These are phyloP conservation scores for Lepidium africanum DNA, from an alignment of 345 rosid species.

Conservation along the genomic window DNA sequence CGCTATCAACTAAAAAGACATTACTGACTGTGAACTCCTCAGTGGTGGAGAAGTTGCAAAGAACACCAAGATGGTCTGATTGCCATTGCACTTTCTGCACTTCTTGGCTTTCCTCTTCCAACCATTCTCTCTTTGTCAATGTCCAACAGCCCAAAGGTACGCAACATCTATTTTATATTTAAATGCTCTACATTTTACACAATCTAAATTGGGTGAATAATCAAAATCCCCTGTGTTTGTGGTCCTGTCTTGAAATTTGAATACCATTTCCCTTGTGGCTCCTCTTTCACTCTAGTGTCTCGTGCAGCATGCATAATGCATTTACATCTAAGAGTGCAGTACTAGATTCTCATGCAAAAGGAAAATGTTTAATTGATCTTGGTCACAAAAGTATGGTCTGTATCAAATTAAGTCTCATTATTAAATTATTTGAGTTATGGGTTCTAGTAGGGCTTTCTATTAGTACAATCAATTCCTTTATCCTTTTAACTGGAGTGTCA, in stretches of 20 bases:
- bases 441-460: not conserved
- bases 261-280: not conserved
- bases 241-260: not conserved
- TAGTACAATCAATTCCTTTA: not conserved
- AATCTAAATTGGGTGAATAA: not conserved
- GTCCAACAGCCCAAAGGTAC: slow-evolving; percentile 56
- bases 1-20: slow-evolving; percentile 30
- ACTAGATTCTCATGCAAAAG: not conserved
- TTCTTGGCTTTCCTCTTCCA: slow-evolving; percentile 57
- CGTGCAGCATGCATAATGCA: slow-evolving; percentile 31
- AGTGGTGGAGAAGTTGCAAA: slow-evolving; percentile 51
- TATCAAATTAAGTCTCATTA: not conserved
- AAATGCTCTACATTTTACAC: not conserved
- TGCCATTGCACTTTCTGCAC: slow-evolving; percentile 79
- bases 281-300: slow-evolving; percentile 11
- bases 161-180: not conserved
- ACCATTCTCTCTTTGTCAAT: slow-evolving; percentile 65
- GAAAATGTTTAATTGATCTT: not conserved
- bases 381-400: not conserved
- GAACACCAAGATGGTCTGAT: slow-evolving; percentile 87
- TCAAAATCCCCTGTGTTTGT: not conserved
- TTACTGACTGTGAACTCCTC: slow-evolving; percentile 49
- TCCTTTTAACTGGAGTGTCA: not conserved
- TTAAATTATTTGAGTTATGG: not conserved
- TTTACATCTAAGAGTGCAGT: slow-evolving; percentile 4